Percentiles rank a stretch among this genome's conserved stretches.
phyloP scores from a whole-genome alignment of 2,329 filamentous ascomycete genomes.

The Fusarium albosuccineum region DNA sequence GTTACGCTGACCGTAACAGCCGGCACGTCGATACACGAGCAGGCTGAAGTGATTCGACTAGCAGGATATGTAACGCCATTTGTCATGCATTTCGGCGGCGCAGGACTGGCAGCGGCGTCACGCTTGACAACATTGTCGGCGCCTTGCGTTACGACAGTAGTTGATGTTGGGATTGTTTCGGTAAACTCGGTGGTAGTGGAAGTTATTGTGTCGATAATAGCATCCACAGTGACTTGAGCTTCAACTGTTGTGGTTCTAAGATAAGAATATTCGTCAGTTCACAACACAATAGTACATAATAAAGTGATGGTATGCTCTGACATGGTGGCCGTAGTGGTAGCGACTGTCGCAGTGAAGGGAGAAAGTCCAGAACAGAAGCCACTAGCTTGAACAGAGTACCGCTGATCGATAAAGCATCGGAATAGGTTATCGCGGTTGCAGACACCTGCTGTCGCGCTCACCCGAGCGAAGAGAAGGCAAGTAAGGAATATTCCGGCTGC shows the following conservation, averaged over 20 bases:
- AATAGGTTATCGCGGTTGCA: conserved; percentile 43
- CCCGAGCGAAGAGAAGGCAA: conserved; percentile 14
- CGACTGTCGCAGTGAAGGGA: conserved; percentile 33
- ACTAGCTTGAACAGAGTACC: conserved; percentile 36
- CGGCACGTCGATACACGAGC: conserved; percentile 42
- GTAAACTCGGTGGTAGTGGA: conserved; percentile 39
- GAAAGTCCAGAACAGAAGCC: conserved; percentile 37
- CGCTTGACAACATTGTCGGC: conserved; percentile 18
- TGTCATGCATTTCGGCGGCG: conserved; percentile 36
- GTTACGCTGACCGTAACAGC: conserved; percentile 31
- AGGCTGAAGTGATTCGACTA: conserved; percentile 43
- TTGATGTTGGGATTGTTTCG: conserved; percentile 35
- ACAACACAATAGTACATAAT: background rate
- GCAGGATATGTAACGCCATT: conserved; percentile 41
- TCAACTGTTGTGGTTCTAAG: conserved; percentile 30
- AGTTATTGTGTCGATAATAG: conserved; percentile 12
- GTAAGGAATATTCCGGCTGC: conserved; percentile 9
- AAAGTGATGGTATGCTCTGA: conserved; percentile 4
- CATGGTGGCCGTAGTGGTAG: conserved; percentile 29
- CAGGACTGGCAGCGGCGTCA: conserved; percentile 9
- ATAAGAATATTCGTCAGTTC: background rate
- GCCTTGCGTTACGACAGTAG: conserved; percentile 31
- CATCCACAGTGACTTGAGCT: conserved; percentile 20
- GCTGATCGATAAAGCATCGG: conserved; percentile 38
- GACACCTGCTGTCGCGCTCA: conserved; percentile 8